Evolutionary conservation across 331 rosid species (phyloP).

Genomic region (Dryas integrifolia): DNA sequence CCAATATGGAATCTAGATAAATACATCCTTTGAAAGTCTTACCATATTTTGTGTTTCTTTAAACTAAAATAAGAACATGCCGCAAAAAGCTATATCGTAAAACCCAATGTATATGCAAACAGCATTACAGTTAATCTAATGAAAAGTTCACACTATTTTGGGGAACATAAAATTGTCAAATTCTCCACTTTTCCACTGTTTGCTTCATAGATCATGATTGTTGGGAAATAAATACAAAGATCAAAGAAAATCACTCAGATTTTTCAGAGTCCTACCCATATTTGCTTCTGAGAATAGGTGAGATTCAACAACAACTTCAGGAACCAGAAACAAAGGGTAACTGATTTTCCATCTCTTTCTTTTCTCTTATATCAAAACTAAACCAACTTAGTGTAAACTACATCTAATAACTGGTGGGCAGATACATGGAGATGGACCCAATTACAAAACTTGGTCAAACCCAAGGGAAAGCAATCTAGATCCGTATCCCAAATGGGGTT

Average conservation of each 20-base stretch:
- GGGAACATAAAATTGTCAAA: not conserved
- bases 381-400: not conserved
- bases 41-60: not conserved
- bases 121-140: not conserved
- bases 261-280: not conserved
- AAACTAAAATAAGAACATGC: not conserved
- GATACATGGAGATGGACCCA: not conserved
- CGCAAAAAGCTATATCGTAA: not conserved
- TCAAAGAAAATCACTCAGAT: not conserved
- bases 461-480: not conserved
- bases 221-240: not conserved
- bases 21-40: not conserved
- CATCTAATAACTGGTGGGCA: not conserved
- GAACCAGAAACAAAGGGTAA: not conserved
- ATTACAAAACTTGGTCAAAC: not conserved
- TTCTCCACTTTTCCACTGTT: not conserved
- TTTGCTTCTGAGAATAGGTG: not conserved
- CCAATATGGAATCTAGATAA: not conserved
- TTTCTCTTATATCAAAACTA: slow-evolving; percentile 1
- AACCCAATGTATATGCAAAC: not conserved
- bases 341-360: not conserved
- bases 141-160: not conserved
- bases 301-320: not conserved
- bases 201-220: not conserved
- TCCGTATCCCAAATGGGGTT: not conserved